phyloP scores from a whole-genome alignment of 192 early-diverging fungal genomes.

The Kappamyces sp. region DNA sequence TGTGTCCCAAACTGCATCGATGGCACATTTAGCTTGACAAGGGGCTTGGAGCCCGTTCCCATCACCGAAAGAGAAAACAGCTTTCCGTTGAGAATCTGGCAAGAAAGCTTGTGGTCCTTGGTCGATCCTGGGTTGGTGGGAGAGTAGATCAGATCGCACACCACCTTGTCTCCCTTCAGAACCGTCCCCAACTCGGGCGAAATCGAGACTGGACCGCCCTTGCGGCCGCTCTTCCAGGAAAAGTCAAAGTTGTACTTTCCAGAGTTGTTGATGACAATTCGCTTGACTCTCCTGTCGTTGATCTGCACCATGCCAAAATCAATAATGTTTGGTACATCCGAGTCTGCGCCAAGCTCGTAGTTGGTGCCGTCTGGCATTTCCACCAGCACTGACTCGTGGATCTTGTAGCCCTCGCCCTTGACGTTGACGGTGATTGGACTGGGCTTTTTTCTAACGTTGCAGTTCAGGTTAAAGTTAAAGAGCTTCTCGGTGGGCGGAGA shows the following conservation, averaged over 20 bases:
- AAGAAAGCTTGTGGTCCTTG: constrained; percentile 38
- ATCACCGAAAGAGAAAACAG: constrained; percentile 38
- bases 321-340: constrained; percentile 32
- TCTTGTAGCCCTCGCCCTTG: constrained; percentile 57
- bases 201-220: constrained; percentile 25
- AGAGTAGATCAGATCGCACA: constrained; percentile 42
- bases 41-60: constrained; percentile 39
- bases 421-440: constrained; percentile 53
- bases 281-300: constrained; percentile 47
- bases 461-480: constrained; percentile 54
- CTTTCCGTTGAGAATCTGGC: constrained; percentile 49
- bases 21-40: constrained; percentile 33
- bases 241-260: constrained; percentile 57
- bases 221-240: constrained; percentile 38
- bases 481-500: constrained; percentile 47
- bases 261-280: constrained; percentile 46
- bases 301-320: constrained; percentile 56
- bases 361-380: constrained; percentile 45
- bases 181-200: constrained; percentile 49
- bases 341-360: constrained; percentile 27
- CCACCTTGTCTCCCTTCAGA: constrained; percentile 40
- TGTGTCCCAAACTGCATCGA: constrained; percentile 46
- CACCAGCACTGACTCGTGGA: constrained; percentile 44
- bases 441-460: constrained; percentile 51
- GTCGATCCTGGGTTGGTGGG: constrained; percentile 27